Evolutionary conservation across 441 rosid genomes (phyloP).

Genomic region (Adansonia gregorii): DNA sequence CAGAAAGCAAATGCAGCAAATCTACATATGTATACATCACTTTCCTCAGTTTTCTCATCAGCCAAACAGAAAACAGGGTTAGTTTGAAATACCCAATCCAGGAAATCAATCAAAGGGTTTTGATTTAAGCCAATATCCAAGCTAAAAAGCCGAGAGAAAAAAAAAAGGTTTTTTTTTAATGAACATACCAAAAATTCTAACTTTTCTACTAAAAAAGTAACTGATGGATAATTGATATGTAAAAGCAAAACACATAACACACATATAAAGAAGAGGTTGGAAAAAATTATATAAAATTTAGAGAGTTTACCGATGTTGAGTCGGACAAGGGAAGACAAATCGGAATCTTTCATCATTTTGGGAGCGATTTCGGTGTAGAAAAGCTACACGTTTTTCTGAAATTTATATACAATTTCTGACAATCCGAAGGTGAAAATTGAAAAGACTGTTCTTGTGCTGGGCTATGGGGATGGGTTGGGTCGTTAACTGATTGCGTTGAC

Average conservation of each 20-base stretch:
- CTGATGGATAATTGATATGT: not conserved
- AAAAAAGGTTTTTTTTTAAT: conserved; percentile 11
- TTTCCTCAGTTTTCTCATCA: not conserved
- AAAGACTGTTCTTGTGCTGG: not conserved
- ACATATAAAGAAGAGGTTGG: not conserved
- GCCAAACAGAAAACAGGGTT: conserved; percentile 8
- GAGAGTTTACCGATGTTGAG: conserved; percentile 71
- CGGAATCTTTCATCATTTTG: conserved; percentile 41
- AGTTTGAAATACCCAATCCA: conserved; percentile 18
- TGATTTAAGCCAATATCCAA: not conserved
- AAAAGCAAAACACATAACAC: not conserved
- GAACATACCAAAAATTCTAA: conserved; percentile 13
- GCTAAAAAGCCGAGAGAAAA: not conserved
- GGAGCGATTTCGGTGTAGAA: not conserved
- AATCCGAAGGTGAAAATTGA: too few relatives aligned
- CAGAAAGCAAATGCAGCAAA: conserved; percentile 11
- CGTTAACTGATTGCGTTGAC: not conserved
- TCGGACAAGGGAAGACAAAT: conserved; percentile 63
- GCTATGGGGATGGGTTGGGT: not conserved
- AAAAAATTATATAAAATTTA: not conserved
- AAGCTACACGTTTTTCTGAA: not conserved
- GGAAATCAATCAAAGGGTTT: not conserved
- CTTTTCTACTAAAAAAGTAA: not conserved
- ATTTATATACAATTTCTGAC: too few relatives aligned
- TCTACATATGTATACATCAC: not conserved